phyloP scores from a whole-genome alignment of 805 yeast genomes.

The Kregervanrija pseudodelftensis region DNA sequence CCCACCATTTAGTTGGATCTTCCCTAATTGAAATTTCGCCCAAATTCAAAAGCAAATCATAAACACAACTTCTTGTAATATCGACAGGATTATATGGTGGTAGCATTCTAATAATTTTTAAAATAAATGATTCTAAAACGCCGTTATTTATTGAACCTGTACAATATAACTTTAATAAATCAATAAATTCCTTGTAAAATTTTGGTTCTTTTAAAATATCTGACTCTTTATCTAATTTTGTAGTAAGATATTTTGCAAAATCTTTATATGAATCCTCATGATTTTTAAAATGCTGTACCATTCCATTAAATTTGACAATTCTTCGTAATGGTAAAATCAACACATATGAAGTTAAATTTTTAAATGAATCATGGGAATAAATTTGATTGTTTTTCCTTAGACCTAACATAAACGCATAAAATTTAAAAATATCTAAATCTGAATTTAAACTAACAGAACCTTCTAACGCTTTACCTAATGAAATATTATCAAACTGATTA shows the following conservation, averaged over 20 bases:
- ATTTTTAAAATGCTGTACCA: constrained; percentile 23
- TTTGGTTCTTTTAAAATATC: constrained; percentile 16
- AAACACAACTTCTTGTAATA: constrained; percentile 47
- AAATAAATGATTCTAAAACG: constrained; percentile 41
- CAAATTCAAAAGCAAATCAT: constrained; percentile 36
- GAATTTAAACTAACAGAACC: constrained; percentile 16
- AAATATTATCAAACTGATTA: constrained; percentile 22
- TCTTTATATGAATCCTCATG: constrained; percentile 17
- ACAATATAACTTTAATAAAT: constrained; percentile 45
- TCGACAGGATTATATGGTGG: constrained; percentile 31
- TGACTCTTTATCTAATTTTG: constrained; percentile 3
- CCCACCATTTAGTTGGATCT: constrained; percentile 50
- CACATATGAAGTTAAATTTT: constrained; percentile 31
- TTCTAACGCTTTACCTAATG: constrained; percentile 19
- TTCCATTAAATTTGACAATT: constrained; percentile 27
- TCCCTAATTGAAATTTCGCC: constrained; percentile 23
- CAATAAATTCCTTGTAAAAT: constrained; percentile 32
- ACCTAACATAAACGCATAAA: constrained; percentile 42
- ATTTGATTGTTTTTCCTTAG: constrained; percentile 40
- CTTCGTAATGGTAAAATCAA: constrained; percentile 36
- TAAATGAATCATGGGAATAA: constrained; percentile 19
- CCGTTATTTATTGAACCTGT: constrained; percentile 46
- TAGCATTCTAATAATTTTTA: constrained; percentile 30
- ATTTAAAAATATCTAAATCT: constrained; percentile 19
- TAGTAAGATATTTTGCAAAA: constrained; percentile 20